These are phyloP conservation scores for Candida xiaguanensis DNA, from an alignment of 805 yeast species.

Conservation along the genomic window DNA sequence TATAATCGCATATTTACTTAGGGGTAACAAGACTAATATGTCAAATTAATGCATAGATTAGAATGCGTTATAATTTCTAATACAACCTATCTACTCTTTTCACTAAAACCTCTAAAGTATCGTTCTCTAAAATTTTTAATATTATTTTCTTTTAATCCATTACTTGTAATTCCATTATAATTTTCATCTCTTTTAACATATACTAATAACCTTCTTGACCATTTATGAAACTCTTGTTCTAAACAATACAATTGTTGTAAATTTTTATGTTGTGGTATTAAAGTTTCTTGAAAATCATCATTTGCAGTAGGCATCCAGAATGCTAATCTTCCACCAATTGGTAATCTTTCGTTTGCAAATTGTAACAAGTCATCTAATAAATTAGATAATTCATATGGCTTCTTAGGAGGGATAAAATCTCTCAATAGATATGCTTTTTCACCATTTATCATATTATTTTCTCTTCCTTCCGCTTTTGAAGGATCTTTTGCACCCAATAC, in stretches of 20 bases:
- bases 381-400: conserved; percentile 77
- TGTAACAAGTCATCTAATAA: conserved; percentile 73
- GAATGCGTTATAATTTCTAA: no score
- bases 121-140: conserved; percentile 66
- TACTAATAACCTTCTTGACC: conserved; percentile 86
- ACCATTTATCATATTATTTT: conserved; percentile 71
- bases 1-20: conserved; percentile 4
- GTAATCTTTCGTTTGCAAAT: conserved; percentile 70
- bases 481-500: conserved; percentile 80
- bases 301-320: conserved; percentile 99
- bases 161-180: conserved; percentile 47
- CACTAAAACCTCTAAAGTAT: conserved; percentile 66
- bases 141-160: conserved; percentile 43
- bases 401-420: conserved; percentile 90
- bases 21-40: neutral
- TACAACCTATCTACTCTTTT: conserved; percentile 27
- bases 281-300: conserved; percentile 66
- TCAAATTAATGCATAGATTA: no score
- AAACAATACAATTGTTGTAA: conserved; percentile 69
- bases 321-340: conserved; percentile 73
- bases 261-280: conserved; percentile 74
- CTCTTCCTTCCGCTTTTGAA: conserved; percentile 69
- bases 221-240: conserved; percentile 85
- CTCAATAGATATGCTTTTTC: conserved; percentile 69
- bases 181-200: conserved; percentile 59